Base-by-base conservation (phyloP, 2,329 filamentous ascomycete species). In the Fusarium sp. region DNA sequence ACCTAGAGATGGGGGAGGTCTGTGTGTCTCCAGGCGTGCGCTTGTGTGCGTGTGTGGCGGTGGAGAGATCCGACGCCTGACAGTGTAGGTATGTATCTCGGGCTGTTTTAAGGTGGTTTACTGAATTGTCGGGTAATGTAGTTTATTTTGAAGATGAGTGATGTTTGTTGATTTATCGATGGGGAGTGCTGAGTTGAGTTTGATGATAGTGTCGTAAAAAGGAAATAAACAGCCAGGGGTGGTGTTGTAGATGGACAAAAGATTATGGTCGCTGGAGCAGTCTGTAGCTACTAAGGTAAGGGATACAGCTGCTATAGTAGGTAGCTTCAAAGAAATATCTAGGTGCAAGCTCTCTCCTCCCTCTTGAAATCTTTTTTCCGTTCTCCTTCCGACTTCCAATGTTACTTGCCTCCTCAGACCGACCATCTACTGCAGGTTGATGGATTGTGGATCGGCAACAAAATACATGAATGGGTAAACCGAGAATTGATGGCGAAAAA, bases 41-140 rank as follows among this genome's bases (percentile, higher is more conserved):
- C 38, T 39, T 51, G 41, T 46, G 55, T 49, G 55, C 54, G 55
- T 64, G 56, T 61, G 61, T 64, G 61, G 61, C 61, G 61, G 61
- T 65, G 61, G 61, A 64, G 61, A 53, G 47, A 58, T 31, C 39
- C 52, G 39, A 56, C 60, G 49, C 32, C 57, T 50, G 56, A 61
- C 60, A 49, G 28, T 60, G 45, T 48, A 60, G 42, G 38, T 52
- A 26, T 32, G 15, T 28, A 32, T 32, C 29, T 31, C 5, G 11
- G 9, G 11, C 19, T 19, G 19, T 19, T 51, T 26, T 11, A 46
- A 28, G 39, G 46, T 38, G 24, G 41, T 48, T 38, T 44, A 22
- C 31, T 13, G 13, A 48, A n/a, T 6, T 34, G 34, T 29, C 31
- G 26, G 31, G 42, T 49, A 24, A 19, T 31, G 19, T 19, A 19